Evolutionary conservation across 768 basidiomycete genomes (phyloP), one percentile per base, ranked within the genome.

Genomic region (Tricholoma terreum): DNA sequence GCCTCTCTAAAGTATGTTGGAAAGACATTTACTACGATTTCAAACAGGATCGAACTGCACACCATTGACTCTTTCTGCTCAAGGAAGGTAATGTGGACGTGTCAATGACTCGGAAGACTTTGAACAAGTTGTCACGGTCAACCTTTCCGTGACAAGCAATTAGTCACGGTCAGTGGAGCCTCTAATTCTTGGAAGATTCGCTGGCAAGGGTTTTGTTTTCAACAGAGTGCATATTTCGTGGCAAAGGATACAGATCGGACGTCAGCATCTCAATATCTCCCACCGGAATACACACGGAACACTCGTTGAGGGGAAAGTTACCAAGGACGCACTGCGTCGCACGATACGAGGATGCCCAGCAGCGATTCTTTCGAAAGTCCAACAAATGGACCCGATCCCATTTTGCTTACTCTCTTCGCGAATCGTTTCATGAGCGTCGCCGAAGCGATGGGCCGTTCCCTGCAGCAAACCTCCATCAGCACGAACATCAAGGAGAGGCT

Each of bases 341-440:
- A 31, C 15, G 6, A 22, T 14, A 10, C 38, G 10, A 55, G 17
- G 8, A 63, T 63, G 61, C 49, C 58, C 24, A 22, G 42, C 19
- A 48, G 33, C 19, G 27, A 31, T 45, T 45, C 54, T 24, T 52
- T 65, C 43, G 61, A 69, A 31, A 55, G 51, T n/a, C 46, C 62
- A 19, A 56, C 56, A 49, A 74, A 78, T 65, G 81, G 79, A 15
- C 87, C 91, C 10, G 94, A 96, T 69, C 90, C 92, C 0, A 92
- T 95, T 61, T 76, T 94, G 30, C 78, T 97, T 46, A 92, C 93
- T 1, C 83, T 98, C 52, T 98, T 97, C 65, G 91, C 93, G 10
- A 95, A 97, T 66, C 89, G 95, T 43, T 95, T 98, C 75, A 98
- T 98, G 95, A 91, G 91, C 64, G 92, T 98, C 17, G 94, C 94